Conservation (phyloP, 306 rosid species). For the Luffa acutangula region DNA sequence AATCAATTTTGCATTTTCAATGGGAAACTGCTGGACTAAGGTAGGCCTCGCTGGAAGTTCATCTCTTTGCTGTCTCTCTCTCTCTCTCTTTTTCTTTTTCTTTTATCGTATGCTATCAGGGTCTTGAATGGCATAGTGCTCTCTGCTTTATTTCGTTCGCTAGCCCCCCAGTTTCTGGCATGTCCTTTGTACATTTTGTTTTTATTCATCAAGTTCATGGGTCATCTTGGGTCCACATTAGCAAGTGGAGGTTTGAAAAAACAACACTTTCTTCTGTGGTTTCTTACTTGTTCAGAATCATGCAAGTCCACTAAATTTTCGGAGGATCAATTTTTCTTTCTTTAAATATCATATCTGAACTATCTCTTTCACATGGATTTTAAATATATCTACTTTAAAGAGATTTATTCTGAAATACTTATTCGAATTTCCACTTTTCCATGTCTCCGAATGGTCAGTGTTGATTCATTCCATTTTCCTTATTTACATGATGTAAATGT, state of each 20-base stretch:
- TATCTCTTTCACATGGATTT: not conserved
- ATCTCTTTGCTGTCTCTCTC: not conserved
- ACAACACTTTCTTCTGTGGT: not conserved
- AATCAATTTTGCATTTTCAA: constrained; percentile 16
- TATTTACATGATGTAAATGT: not conserved
- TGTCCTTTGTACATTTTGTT: not conserved
- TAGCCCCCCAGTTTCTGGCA: not conserved
- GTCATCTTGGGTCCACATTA: not conserved
- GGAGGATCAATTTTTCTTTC: not conserved
- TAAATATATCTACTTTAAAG: not conserved
- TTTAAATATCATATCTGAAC: not conserved
- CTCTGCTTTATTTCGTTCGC: not conserved
- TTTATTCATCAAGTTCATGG: not conserved
- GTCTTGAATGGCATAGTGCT: not conserved
- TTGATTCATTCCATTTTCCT: not conserved
- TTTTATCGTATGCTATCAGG: not conserved
- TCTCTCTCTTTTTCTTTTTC: not conserved
- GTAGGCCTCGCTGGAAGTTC: constrained; percentile 25
- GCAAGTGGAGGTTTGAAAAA: not conserved
- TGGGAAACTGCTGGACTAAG: constrained; percentile 63
- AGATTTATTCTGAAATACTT: not conserved
- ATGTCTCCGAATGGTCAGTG: not conserved
- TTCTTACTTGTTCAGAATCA: constrained; percentile 8
- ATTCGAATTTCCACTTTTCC: not conserved
- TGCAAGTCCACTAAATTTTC: not conserved